Evolutionary conservation across 345 rosid species (phyloP).

Genomic region (Angophora floribunda): DNA sequence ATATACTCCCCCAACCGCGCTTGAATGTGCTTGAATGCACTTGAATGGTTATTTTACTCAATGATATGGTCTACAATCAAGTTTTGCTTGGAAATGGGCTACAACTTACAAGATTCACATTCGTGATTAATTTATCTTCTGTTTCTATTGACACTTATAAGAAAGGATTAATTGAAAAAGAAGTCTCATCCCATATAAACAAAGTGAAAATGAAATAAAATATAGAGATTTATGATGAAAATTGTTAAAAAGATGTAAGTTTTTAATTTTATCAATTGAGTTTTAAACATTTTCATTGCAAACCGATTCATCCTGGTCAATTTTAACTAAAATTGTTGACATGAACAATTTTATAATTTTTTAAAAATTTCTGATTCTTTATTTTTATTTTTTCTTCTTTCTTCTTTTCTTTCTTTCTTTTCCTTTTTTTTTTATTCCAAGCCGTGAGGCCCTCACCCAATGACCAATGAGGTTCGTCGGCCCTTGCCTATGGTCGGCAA

Average conservation of each 20-base stretch:
- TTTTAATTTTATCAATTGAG: background rate
- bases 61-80: background rate
- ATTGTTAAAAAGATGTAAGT: background rate
- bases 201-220: background rate
- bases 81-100: background rate
- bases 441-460: fast-evolving
- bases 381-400: no score
- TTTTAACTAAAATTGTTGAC: fast-evolving
- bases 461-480: background rate
- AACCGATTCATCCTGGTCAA: fast-evolving
- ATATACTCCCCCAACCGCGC: background rate
- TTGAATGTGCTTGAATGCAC: background rate
- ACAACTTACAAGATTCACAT: background rate
- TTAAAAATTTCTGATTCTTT: no score
- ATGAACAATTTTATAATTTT: no score
- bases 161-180: background rate
- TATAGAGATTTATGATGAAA: fast-evolving
- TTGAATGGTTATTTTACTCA: background rate
- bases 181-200: background rate
- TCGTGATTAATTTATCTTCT: background rate
- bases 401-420: no score
- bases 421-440: no score
- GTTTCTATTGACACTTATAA: background rate
- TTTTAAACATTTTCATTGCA: background rate
- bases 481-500: no score